Base-by-base conservation (phyloP, 2,329 filamentous ascomycete genomes). In the Diaporthe humulicola region DNA sequence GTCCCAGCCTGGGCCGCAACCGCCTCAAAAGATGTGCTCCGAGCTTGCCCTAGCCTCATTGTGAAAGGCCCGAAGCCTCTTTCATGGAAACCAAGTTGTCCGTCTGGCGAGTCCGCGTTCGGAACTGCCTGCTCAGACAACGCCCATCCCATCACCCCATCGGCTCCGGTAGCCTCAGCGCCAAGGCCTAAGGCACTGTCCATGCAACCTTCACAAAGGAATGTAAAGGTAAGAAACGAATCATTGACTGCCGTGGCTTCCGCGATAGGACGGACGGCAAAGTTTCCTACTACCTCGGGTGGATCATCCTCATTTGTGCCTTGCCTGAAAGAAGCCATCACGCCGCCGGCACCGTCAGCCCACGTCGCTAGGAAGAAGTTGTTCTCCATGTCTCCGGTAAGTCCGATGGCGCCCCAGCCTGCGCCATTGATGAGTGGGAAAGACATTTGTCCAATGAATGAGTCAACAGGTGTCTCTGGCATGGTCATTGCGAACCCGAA, bases 361-460 rank as follows among this genome's bases (percentile, higher is more conserved):
- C 86, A 88, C 5, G 83, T 85, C 0, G 84, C 82, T 12, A 88
- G 81, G 38, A 88, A 81, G 28, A 88, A 82, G 28, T 85, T 84
- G 12, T 83, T 84, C 61, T 85, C 78, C 86, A 88, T 88, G 10
- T 83, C 81, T 4, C 85, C 85, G 0, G 83, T 85, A 22, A 88
- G 30, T 3, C 64, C 64, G 25, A 67, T 52, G 0, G 64, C 45
- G 4, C 64, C 64, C 64, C 64, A 54, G 1, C 87, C 87, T 3
- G 81, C 82, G 4, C 85, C 84, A 60, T 83, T 82, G 15, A 76
- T 77, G 2, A 84, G 80, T 0, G 84, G 85, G 73, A 86, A 85
- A 25, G 85, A 82, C 17, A 89, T 81, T 75, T 88, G 87, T 10
- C 85, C 86, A 66, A 88, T 87, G 79, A 88, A 87, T 73, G 86